Evolutionary conservation across 2,329 filamentous ascomycete genomes (phyloP).

Genomic region (Furcasterigmium sp.): DNA sequence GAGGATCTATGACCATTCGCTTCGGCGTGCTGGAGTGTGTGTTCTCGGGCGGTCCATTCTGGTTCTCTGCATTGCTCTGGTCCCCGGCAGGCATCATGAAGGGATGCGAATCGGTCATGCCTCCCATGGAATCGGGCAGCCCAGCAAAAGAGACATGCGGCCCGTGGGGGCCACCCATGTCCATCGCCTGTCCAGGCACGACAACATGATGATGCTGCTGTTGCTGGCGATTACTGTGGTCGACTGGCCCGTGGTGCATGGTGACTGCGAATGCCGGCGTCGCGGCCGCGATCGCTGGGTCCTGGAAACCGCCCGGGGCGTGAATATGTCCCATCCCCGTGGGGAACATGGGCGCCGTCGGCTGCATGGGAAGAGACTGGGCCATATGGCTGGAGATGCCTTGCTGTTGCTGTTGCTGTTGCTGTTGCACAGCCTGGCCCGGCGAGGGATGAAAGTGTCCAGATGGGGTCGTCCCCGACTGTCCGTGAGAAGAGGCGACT

Average conservation of each 20-base stretch:
- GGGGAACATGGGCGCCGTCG: not conserved
- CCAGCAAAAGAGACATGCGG: not conserved
- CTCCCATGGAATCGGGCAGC: not conserved
- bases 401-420: not conserved
- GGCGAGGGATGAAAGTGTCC: too few species aligned
- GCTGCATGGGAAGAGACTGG: not conserved
- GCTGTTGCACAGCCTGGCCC: too few species aligned
- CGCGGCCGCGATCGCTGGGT: not conserved
- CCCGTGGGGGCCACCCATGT: not conserved
- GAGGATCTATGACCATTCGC: constrained; percentile 52
- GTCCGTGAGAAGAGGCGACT: too few species aligned
- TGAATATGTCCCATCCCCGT: not conserved
- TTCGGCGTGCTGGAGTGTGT: not conserved
- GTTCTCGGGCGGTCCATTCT: not conserved
- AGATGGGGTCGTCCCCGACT: too few species aligned
- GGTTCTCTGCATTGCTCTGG: not conserved
- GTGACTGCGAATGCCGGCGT: not conserved
- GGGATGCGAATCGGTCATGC: not conserved
- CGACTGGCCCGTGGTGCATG: not conserved
- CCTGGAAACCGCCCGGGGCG: not conserved
- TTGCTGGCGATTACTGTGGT: not conserved
- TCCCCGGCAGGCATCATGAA: not conserved
- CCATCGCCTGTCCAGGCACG: not conserved
- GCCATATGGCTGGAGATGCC: not conserved
- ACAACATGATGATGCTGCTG: not conserved